Conservation (phyloP, 495 filamentous ascomycete genomes). For the Aspergillus sclerotioniger region DNA sequence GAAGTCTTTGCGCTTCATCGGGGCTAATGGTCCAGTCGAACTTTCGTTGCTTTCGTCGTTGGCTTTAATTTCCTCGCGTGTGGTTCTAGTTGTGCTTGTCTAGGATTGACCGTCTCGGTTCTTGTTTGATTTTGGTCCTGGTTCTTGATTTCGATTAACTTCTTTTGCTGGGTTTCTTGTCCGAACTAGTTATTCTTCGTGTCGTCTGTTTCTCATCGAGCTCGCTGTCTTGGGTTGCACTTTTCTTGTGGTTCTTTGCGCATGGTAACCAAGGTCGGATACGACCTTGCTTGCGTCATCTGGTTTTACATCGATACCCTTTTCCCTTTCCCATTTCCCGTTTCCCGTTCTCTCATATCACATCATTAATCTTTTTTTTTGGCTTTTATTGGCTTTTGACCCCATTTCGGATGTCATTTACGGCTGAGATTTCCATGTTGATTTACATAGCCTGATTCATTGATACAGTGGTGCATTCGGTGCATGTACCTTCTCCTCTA, state of each 20-base stretch:
- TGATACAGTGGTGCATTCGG: not conserved
- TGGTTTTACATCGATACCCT: conserved; percentile 39
- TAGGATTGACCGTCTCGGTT: not conserved
- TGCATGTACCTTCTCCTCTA: not conserved
- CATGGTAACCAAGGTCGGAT: conserved; percentile 10
- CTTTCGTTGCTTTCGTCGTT: conserved; percentile 16
- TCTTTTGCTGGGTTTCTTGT: not conserved
- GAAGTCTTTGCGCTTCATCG: conserved; percentile 29
- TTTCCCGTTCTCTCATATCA: conserved; percentile 4
- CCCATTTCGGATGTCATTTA: not conserved
- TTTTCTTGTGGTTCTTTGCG: conserved; percentile 24
- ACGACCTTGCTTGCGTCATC: conserved; percentile 23
- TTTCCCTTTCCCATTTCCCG: conserved; percentile 19
- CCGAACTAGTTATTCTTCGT: conserved; percentile 8
- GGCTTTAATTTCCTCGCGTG: conserved; percentile 14
- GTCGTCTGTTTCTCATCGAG: not conserved
- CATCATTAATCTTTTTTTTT: not conserved
- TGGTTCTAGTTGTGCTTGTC: conserved; percentile 23
- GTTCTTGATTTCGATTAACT: too few species aligned
- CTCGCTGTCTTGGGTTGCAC: conserved; percentile 19
- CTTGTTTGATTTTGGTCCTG: conserved; percentile 15
- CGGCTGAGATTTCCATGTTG: not conserved
- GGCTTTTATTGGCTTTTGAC: not conserved
- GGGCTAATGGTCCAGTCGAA: conserved; percentile 10
- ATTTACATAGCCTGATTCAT: not conserved